Conservation (phyloP, 2,329 filamentous ascomycete genomes). For the Colletotrichum orbiculare region DNA sequence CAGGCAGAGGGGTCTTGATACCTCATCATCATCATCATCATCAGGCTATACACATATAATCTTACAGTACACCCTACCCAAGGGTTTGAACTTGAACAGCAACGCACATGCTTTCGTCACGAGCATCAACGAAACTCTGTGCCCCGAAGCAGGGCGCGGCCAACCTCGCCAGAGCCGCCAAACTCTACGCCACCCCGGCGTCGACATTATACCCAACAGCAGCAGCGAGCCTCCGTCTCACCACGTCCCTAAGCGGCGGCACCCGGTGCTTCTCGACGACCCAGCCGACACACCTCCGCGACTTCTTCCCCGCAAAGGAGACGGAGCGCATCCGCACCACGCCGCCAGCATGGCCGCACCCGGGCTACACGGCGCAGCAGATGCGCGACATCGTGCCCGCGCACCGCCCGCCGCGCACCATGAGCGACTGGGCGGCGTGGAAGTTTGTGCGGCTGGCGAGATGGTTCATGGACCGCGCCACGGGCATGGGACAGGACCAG, state of each 20-base stretch:
- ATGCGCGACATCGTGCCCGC: conserved; percentile 80
- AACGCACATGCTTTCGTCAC: conserved; percentile 43
- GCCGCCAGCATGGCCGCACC: conserved; percentile 75
- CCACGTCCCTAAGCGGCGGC: conserved; percentile 38
- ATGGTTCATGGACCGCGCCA: conserved; percentile 83
- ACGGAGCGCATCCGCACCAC: conserved; percentile 72
- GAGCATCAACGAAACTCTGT: conserved; percentile 42
- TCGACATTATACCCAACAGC: conserved; percentile 28
- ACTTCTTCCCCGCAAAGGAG: conserved; percentile 72
- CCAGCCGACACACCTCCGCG: conserved; percentile 56
- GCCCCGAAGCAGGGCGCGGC: conserved; percentile 40
- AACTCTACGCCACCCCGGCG: conserved; percentile 30
- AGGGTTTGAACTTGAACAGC: not conserved
- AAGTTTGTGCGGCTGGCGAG: conserved; percentile 79
- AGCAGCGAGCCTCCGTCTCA: conserved; percentile 43
- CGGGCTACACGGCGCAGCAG: conserved; percentile 80
- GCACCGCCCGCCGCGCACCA: conserved; percentile 78
- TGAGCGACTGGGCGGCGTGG: conserved; percentile 84
- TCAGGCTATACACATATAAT: not conserved
- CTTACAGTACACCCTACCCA: not conserved
- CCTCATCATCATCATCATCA: not conserved
- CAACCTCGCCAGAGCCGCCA: conserved; percentile 40
- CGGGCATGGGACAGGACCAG: conserved; percentile 79
- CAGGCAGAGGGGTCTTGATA: not conserved
- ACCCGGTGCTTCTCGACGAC: conserved; percentile 62